phyloP scores from a whole-genome alignment of 768 basidiomycete species.

The Russula ochroleuca region DNA sequence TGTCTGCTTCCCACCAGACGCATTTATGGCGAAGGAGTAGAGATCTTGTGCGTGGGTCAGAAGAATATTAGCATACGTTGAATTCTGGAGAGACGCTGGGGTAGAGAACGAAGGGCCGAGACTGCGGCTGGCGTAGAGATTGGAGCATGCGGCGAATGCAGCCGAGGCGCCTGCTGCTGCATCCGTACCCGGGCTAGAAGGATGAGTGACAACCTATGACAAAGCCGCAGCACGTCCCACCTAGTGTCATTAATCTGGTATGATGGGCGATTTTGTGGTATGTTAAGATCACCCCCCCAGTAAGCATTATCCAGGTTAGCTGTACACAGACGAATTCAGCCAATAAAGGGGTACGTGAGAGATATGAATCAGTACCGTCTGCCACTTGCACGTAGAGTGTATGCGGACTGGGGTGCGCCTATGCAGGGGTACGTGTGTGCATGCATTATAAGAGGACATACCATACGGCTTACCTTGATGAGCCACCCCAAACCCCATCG shows the following conservation, averaged over 20 bases:
- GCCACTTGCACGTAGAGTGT: constrained; percentile 78
- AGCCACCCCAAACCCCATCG: constrained; percentile 92
- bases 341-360: constrained; percentile 3
- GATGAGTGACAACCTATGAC: constrained; percentile 2
- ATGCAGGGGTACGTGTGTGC: constrained; percentile 11
- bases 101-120: constrained; percentile 52
- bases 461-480: constrained; percentile 58
- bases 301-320: constrained; percentile 68
- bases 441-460: neutral
- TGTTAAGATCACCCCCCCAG: constrained; percentile 82
- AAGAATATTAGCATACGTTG: constrained; percentile 65
- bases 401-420: constrained; percentile 76
- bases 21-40: constrained; percentile 71
- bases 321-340: constrained; percentile 28
- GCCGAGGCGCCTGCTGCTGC: constrained; percentile 79
- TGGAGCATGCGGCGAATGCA: constrained; percentile 83
- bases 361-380: constrained; percentile 41
- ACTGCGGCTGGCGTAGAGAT: constrained; percentile 62
- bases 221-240: constrained; percentile 31
- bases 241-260: constrained; percentile 71
- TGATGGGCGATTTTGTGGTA: constrained; percentile 69
- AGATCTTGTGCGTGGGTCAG: constrained; percentile 70
- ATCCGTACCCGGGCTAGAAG: constrained; percentile 74
- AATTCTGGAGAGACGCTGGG: constrained; percentile 65
- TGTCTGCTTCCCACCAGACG: constrained; percentile 51